Evolutionary conservation across 2,329 filamentous ascomycete species (phyloP), one percentile per base, ranked within the genome.

Genomic region (Paraphaeosphaeria sporulosa): DNA sequence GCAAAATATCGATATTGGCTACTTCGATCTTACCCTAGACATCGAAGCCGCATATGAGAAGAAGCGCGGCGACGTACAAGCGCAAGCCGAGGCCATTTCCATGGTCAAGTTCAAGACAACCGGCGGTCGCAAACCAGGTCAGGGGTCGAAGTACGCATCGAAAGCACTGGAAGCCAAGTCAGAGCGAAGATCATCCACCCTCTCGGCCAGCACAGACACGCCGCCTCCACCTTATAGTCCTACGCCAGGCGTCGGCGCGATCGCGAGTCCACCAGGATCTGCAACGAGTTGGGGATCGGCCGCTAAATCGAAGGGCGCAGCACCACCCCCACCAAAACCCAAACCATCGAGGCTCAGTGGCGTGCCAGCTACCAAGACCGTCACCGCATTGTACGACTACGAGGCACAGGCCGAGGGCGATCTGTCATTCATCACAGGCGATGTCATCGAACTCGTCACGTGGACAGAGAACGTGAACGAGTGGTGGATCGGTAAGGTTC

Each of bases 1-100:
- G 95, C 95, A 99, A 81, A 89, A 86, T 67, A 93, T 96, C 77
- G 94, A 98, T 74, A 99, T 99, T 75, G 93, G 93, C 63, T 99
- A 99, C 81, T 99, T 99, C 79, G 92, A 99, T 78, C 86, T 99
- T 54, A 92, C 91, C 1, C 85, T 92, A 34, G 94, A 96, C 72
- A 90, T 99, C 46, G 93, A 97, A 77, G 94, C 94, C 65, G 94
- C 93, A 13, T 99, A 96, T 77, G 84, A 91, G 71, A 86, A 88
- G 78, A 97, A 97, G 83, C 90, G 94, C 32, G 94, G 93, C 27
- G 91, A 96, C 69, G 89, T 95, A 61, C 90, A 95, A 75, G 91
- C 96, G 67, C 87, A 86, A 64, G 88, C 90, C n/a, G 95, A 99
- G 78, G 88, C 87, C 40, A 83, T 99, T 19, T 85, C 87, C 13